phyloP scores from a whole-genome alignment of 2,329 filamentous ascomycete species.

The Phialemonium atrogriseum region DNA sequence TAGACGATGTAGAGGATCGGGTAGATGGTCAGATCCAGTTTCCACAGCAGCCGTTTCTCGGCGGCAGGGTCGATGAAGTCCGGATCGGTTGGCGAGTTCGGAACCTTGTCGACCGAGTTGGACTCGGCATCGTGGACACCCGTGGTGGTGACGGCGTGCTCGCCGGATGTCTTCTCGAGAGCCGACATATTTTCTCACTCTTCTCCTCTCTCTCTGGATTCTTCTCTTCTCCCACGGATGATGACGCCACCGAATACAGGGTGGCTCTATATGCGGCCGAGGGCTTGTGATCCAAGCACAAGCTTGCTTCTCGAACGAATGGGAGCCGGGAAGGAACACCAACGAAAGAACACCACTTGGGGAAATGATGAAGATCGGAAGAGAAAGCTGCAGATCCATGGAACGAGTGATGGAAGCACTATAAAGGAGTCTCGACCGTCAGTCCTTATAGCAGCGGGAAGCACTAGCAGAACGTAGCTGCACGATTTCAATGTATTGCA shows the following conservation, averaged over 20 bases:
- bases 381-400: background rate
- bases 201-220: background rate
- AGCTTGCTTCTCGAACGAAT: background rate
- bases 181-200: background rate
- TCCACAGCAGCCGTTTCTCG: slow-evolving; percentile 27
- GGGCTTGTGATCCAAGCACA: background rate
- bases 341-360: background rate
- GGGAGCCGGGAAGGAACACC: background rate
- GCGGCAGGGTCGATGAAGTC: slow-evolving; percentile 21
- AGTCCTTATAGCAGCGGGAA: background rate
- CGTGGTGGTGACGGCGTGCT: background rate
- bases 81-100: background rate
- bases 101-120: background rate
- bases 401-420: background rate
- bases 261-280: background rate
- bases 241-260: background rate
- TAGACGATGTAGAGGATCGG: slow-evolving; percentile 32
- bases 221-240: too few species aligned
- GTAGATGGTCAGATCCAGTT: slow-evolving; percentile 31
- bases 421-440: too few species aligned
- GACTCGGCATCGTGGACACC: background rate
- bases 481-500: too few species aligned
- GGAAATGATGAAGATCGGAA: background rate
- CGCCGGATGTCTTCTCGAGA: background rate
- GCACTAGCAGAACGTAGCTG: too few species aligned